These are phyloP conservation scores for Leucocoprinus leucothites DNA, from an alignment of 768 basidiomycete species.

Conservation along the genomic window DNA sequence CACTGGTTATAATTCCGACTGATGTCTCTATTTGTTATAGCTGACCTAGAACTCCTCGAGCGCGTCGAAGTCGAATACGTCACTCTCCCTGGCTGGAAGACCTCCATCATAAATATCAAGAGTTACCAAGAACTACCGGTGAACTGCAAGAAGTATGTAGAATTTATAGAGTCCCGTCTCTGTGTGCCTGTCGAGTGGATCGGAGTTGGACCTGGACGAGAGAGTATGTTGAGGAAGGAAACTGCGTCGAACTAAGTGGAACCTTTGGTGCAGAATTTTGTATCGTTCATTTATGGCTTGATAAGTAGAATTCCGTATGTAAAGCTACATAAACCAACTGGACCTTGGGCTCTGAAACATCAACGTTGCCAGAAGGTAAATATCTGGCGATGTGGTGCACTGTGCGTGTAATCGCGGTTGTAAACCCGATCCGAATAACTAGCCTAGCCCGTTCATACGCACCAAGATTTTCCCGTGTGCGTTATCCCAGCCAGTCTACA, in stretches of 20 bases:
- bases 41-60: slow-evolving; percentile 80
- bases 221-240: slow-evolving; percentile 57
- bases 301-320: too few species aligned
- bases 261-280: too few species aligned
- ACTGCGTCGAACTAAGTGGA: not conserved
- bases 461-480: too few species aligned
- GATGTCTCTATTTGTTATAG: slow-evolving; percentile 31
- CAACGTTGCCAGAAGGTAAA: too few species aligned
- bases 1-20: not conserved
- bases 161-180: slow-evolving; percentile 78
- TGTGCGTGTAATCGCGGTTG: too few species aligned
- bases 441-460: too few species aligned
- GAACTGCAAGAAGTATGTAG: slow-evolving; percentile 82
- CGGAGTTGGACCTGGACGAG: slow-evolving; percentile 85
- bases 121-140: slow-evolving; percentile 76
- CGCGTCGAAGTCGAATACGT: slow-evolving; percentile 83
- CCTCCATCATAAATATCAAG: slow-evolving; percentile 60
- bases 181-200: slow-evolving; percentile 85
- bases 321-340: too few species aligned
- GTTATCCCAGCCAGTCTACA: too few species aligned
- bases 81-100: slow-evolving; percentile 90
- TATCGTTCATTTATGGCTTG: too few species aligned
- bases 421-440: too few species aligned
- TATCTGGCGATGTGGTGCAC: too few species aligned
- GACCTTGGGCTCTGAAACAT: too few species aligned